phyloP scores from a whole-genome alignment of 1,284 basidiomycete genomes.

The Wolfiporia cocos region DNA sequence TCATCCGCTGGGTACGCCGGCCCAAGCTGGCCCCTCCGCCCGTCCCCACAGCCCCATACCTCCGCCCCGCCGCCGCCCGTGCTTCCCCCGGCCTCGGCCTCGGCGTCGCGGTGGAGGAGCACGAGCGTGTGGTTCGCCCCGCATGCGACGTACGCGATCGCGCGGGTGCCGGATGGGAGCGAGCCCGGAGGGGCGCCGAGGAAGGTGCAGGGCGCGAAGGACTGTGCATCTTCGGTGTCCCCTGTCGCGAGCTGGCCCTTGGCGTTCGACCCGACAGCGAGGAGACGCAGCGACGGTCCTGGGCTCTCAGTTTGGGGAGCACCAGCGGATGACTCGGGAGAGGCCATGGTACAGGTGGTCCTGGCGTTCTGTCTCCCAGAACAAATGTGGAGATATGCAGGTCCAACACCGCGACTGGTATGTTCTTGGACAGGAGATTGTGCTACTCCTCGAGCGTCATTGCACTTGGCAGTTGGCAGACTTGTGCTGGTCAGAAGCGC shows the following conservation, averaged over 20 bases:
- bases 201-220: conserved; percentile 46
- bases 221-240: conserved; percentile 50
- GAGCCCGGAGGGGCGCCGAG: conserved; percentile 11
- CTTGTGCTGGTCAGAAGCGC: too few relatives aligned
- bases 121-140: conserved; percentile 66
- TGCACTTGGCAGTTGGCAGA: too few relatives aligned
- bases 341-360: too few relatives aligned
- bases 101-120: conserved; percentile 32
- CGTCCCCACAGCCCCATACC: conserved; percentile 69
- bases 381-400: too few relatives aligned
- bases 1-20: conserved; percentile 15
- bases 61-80: too few relatives aligned
- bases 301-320: too few relatives aligned
- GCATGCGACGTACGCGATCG: conserved; percentile 40
- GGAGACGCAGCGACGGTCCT: conserved; percentile 10
- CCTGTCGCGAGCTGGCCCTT: conserved; percentile 67
- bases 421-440: too few relatives aligned
- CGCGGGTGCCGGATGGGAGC: conserved; percentile 17
- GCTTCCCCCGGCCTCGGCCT: too few relatives aligned
- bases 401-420: too few relatives aligned
- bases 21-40: conserved; percentile 57
- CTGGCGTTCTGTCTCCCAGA: too few relatives aligned
- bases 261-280: conserved; percentile 72
- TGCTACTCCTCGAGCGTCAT: too few relatives aligned
- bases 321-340: too few relatives aligned